Base-by-base conservation (phyloP, 1,284 basidiomycete genomes). In the Heliocybe sulcata region DNA sequence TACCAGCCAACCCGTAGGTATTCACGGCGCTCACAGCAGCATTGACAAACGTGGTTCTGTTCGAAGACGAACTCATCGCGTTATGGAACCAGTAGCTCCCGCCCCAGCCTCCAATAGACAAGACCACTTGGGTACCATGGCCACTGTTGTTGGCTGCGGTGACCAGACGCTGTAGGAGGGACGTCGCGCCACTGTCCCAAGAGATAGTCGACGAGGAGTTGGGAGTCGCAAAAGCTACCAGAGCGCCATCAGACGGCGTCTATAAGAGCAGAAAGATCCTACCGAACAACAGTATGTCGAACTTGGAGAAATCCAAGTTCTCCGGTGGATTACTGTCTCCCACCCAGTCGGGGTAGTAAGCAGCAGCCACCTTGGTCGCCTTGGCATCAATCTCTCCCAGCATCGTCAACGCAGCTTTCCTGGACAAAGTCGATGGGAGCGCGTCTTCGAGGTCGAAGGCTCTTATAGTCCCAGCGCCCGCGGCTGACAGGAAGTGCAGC, bases 261-360 rank as follows among this genome's bases (percentile, higher is more conserved):
- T 4, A 11, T 4, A 20, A 49, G 10, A 6, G 47, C n/a, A 31
- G 11, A 25, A 38, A 26, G 25, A 59, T 67, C n/a, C 26, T 58
- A 76, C 75, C 76, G 62, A 82, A 92, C 67, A 85, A 81, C 54
- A 92, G 68, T 54, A 90, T 79, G 67, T 90, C 85, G 60, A 87
- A 87, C 61, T 83, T 80, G 57, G 75, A 76, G 66, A 80, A 92
- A 67, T 92, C 79, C 55, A 92, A 70, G 6, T 69, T 69, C 66
- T 85, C 81, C 2, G 88, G 87, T n/a, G 85, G 74, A 55, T 81
- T 71, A 16, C 69, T 67, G 55, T 69, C 71, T 1, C 73, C 74
- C 12, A 78, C 76, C 90, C 90, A 92, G 63, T 88, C 83, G 54
- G 80, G 77, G 64, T 85, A 90, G 71, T 89, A 89, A 0, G 77